These are phyloP conservation scores for Lentinula raphanica DNA, from an alignment of 768 basidiomycete genomes.

Conservation along the genomic window DNA sequence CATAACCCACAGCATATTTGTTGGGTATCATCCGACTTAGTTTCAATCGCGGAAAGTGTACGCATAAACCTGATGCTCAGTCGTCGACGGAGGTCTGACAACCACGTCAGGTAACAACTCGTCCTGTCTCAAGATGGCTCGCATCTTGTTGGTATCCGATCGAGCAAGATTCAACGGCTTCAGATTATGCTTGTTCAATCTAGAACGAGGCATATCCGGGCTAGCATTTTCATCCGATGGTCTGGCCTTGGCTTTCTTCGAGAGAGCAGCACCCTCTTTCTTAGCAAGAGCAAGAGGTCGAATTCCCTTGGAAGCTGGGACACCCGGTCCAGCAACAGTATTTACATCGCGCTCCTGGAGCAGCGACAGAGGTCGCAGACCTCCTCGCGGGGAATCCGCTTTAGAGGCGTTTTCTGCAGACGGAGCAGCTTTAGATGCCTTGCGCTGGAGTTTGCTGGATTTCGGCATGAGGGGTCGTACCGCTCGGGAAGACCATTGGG, in stretches of 20 bases:
- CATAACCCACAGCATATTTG: not conserved
- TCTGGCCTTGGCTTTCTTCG: slow-evolving; percentile 27
- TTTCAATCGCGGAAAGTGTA: slow-evolving; percentile 41
- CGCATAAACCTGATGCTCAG: slow-evolving; percentile 37
- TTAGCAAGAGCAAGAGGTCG: slow-evolving; percentile 56
- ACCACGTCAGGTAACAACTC: slow-evolving; percentile 59
- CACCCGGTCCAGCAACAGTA: slow-evolving; percentile 18
- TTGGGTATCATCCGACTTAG: slow-evolving; percentile 18
- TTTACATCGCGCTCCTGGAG: slow-evolving; percentile 54
- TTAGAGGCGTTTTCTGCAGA: slow-evolving; percentile 24
- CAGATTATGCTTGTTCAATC: slow-evolving; percentile 36
- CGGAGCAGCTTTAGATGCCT: slow-evolving; percentile 25
- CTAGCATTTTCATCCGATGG: slow-evolving; percentile 27
- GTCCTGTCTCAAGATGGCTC: slow-evolving; percentile 48
- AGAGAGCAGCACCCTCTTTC: slow-evolving; percentile 37
- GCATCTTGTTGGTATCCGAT: slow-evolving; percentile 59
- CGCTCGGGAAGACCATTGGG: slow-evolving; percentile 45
- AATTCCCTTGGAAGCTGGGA: slow-evolving; percentile 26
- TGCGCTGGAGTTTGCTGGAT: slow-evolving; percentile 42
- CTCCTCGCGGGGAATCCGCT: slow-evolving; percentile 35
- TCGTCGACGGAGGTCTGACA: slow-evolving; percentile 54
- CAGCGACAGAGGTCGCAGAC: slow-evolving; percentile 58
- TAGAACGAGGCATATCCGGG: slow-evolving; percentile 23
- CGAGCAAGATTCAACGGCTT: slow-evolving; percentile 57
- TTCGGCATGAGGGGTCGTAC: slow-evolving; percentile 53